A percentile compares a stretch with the other conserved stretches of the same genome.
These are phyloP conservation scores for Brassica juncea DNA, from an alignment of 345 rosid species.

Conservation along the genomic window DNA sequence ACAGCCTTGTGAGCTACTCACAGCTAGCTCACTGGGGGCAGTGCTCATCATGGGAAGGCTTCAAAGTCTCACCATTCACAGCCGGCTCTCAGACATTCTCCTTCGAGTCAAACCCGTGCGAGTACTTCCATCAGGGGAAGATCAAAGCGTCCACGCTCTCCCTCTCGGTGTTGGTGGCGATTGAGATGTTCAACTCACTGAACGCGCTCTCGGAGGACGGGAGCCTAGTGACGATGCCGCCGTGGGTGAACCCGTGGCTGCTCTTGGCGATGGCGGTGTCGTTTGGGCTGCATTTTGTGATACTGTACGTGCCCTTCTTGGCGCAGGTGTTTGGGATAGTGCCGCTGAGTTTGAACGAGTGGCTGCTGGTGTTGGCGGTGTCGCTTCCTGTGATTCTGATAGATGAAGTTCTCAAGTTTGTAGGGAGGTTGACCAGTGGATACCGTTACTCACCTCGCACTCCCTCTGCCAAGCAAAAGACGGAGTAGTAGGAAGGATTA, in stretches of 20 bases:
- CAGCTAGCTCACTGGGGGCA: conserved; percentile 86
- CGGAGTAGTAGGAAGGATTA: conserved; percentile 44
- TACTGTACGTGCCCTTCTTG: conserved; percentile 19
- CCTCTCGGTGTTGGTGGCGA: conserved; percentile 87
- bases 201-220: conserved; percentile 89
- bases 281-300: conserved; percentile 80
- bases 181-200: conserved; percentile 96
- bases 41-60: conserved; percentile 73
- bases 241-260: conserved; percentile 79
- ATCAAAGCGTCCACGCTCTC: conserved; percentile 91
- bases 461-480: conserved; percentile 51
- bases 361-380: conserved; percentile 45
- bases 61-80: conserved; percentile 66
- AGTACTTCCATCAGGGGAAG: conserved; percentile 78
- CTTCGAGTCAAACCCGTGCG: conserved; percentile 73
- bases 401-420: conserved; percentile 51
- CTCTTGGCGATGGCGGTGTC: conserved; percentile 86
- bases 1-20: conserved; percentile 73
- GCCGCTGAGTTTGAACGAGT: conserved; percentile 53
- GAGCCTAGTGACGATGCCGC: conserved; percentile 85
- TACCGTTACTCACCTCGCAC: conserved; percentile 24
- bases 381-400: conserved; percentile 40
- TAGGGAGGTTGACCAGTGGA: conserved; percentile 34
- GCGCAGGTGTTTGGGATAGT: background rate
- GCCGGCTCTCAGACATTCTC: conserved; percentile 66